Base-by-base conservation (phyloP, 208 protist species). In the Eutreptiella sp. region DNA sequence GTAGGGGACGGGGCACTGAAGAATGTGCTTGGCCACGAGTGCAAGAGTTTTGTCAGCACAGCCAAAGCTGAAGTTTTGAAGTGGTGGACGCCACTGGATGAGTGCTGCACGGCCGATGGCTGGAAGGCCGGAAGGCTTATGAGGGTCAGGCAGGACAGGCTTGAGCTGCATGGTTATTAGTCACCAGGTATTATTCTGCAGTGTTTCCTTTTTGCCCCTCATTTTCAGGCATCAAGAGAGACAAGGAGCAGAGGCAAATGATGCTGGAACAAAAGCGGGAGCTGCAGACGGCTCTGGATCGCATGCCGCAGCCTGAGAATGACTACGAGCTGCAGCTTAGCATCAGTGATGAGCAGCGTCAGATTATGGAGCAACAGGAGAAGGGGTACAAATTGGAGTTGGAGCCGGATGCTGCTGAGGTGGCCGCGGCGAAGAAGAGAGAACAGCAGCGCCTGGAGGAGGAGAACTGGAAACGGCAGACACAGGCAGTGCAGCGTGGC, bases 401-500 rank as follows among this genome's bases (percentile, higher is more conserved):
- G 29, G 24, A 31, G 26, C 19, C 31, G 46, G 23, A 31, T 23
- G 5, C n/a, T 14, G 27, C 4, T 35, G 28, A 29, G 24, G 31
- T 11, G 54, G 48, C 24, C 29, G 29, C 4, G 41, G 39, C 27
- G 33, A 33, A 2, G n/a, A 33, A 0, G 14, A 21, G 38, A 27
- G 24, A 1, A n/a, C 2, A 29, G 26, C 42, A 5, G 1, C 14
- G 31, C 5, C n/a, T n/a, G n/a, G n/a, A n/a, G n/a, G n/a, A n/a
- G n/a, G n/a, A n/a, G n/a, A n/a, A n/a, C 48, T 63, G 36, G 5
- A n/a, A 21, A 34, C 0, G n/a, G 5, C 21, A 21, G 24, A 59
- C 64, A 26, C 1, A 63, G 29, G 55, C 27, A 3, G 29, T 66
- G 27, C 50, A 66, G 60, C 36, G 42, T 27, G 39, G 60, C 16